Evolutionary conservation across 129 eudicot species (phyloP), one percentile per base, ranked within the genome.

Genomic region (Flaveria brownii): DNA sequence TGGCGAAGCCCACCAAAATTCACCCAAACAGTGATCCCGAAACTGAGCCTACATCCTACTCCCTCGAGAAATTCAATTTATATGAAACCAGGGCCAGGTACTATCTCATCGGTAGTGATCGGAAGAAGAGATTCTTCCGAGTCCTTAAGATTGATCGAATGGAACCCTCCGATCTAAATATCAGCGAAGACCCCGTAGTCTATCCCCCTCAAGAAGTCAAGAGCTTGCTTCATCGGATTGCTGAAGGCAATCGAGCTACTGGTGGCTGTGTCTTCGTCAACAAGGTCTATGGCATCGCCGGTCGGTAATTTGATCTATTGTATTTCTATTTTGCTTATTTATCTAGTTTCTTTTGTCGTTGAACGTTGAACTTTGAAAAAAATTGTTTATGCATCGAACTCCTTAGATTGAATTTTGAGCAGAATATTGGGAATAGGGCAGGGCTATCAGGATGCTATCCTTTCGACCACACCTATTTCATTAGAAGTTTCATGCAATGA

Each of bases 241-340:
- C 86, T 5, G 99, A 95, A 77, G 99, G 99, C 15, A 95, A 95
- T 73, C 90, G 96, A 57, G 96, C 96, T 45, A 89, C 96, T 2
- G 99, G 99, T 66, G 99, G 99, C 17, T 83, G 88, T 33, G 79
- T 78, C 42, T 86, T 86, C 49, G 97, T 95, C 76, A 91, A 97
- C 36, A 95, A 89, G 78, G 94, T 89, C 25, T 95, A 89, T 84
- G 99, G 99, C 69, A 89, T 95, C 73, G 97, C 95, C 67, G 97
- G 99, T 87, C 54, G 46, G 91, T 41, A 66, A 68, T 67, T 77
- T 59, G 8, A 25, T 55, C 0, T 15, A 46, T 66, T 52, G 2
- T 51, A 22, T 9, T 9, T 33, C 39, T 33, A 33, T 33, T 33
- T 4, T 33, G 6, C 39, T 33, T 33, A 4, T 33, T 33, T 33